phyloP scores from a whole-genome alignment of 106 monocot genomes.

The Amphibolis antarctica region DNA sequence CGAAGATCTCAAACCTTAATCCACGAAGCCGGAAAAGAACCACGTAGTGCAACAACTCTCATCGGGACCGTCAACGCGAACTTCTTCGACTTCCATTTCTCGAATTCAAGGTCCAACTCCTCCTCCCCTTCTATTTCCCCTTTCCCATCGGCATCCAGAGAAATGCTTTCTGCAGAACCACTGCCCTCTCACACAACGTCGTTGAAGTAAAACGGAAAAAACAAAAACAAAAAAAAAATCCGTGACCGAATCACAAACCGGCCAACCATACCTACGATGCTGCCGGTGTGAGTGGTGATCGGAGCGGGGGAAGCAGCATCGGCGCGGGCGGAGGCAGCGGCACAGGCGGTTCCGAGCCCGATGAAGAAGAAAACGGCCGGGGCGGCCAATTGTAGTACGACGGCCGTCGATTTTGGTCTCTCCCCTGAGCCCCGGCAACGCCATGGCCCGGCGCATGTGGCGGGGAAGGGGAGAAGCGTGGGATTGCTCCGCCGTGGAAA shows the following conservation, averaged over 20 bases:
- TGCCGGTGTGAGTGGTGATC: neutral
- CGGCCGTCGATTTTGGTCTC: neutral
- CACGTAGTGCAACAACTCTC: slow-evolving; percentile 57
- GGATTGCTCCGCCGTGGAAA: too few species aligned
- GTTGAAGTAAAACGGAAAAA: neutral
- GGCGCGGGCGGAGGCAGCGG: neutral
- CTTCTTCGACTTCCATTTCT: slow-evolving; percentile 72
- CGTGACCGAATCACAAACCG: too few species aligned
- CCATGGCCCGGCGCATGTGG: neutral
- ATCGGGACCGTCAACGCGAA: slow-evolving; percentile 77
- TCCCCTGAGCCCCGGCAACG: neutral
- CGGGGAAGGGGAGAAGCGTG: too few species aligned
- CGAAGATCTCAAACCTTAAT: slow-evolving; percentile 42
- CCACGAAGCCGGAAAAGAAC: slow-evolving; percentile 86
- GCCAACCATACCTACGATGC: neutral
- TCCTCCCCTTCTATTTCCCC: slow-evolving; percentile 22
- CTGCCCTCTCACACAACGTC: neutral
- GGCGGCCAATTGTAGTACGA: neutral
- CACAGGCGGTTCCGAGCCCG: neutral
- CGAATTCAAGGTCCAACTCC: slow-evolving; percentile 48
- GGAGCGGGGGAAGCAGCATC: neutral
- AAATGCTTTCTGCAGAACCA: slow-evolving; percentile 9
- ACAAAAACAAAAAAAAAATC: neutral
- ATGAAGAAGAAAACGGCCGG: slow-evolving; percentile 4
- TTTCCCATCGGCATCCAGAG: neutral